Evolutionary conservation across 2,329 filamentous ascomycete species (phyloP).

Genomic region (Clathrospora elynae): DNA sequence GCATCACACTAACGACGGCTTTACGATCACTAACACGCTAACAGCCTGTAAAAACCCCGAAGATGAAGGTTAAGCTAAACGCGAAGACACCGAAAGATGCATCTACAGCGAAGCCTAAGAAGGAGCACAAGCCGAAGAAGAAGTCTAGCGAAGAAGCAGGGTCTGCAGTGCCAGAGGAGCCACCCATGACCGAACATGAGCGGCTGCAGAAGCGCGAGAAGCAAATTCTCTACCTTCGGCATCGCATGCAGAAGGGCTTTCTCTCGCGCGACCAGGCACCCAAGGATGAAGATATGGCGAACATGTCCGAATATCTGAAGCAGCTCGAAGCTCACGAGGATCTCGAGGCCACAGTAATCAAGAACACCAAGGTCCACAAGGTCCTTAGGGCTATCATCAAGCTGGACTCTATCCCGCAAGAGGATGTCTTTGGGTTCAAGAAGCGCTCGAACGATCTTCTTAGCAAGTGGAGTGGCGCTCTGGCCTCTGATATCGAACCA

Average conservation of each 20-base stretch:
- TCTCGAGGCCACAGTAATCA: constrained; percentile 87
- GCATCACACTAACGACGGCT: constrained; percentile 5
- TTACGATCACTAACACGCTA: constrained; percentile 29
- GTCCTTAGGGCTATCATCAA: constrained; percentile 94
- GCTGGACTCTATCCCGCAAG: constrained; percentile 74
- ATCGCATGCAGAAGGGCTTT: constrained; percentile 94
- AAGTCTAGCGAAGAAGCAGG: constrained; percentile 62
- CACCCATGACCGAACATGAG: constrained; percentile 61
- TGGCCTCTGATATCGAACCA: constrained; percentile 51
- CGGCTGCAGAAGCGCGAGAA: constrained; percentile 63
- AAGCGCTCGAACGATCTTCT: constrained; percentile 77
- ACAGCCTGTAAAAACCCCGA: constrained; percentile 57
- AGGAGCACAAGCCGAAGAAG: constrained; percentile 63
- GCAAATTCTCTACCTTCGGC: constrained; percentile 85
- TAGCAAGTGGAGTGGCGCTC: constrained; percentile 85
- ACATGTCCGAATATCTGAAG: constrained; percentile 75
- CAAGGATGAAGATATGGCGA: constrained; percentile 82
- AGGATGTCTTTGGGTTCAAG: constrained; percentile 90
- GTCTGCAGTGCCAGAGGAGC: constrained; percentile 56
- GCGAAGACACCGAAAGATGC: constrained; percentile 49
- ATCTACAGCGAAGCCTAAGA: constrained; percentile 61
- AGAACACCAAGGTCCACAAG: constrained; percentile 96
- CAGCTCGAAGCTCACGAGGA: constrained; percentile 82
- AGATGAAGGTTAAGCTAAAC: constrained; percentile 56
- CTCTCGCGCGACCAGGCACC: constrained; percentile 81